Evolutionary conservation across 2,329 filamentous ascomycete species (phyloP).

Genomic region (Aspergillus calidoustus): DNA sequence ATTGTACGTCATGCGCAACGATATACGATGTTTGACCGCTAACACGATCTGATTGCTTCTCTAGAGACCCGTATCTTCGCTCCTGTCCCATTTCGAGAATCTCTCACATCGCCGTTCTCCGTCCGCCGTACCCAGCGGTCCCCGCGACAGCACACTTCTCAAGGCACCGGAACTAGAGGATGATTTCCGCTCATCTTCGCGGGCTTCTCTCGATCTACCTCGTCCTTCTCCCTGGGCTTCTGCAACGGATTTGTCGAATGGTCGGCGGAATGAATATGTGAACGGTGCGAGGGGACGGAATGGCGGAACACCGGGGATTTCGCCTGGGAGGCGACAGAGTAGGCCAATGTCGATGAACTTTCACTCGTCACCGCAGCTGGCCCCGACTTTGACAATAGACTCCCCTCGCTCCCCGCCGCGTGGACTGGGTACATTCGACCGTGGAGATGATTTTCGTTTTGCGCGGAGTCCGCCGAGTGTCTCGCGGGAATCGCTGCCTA

Average conservation of each 20-base stretch:
- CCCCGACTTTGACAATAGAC: slow-evolving; percentile 49
- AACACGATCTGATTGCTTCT: slow-evolving; percentile 14
- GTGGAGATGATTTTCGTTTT: slow-evolving; percentile 68
- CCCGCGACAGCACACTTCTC: slow-evolving; percentile 37
- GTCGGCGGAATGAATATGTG: slow-evolving; percentile 24
- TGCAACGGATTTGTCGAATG: slow-evolving; percentile 27
- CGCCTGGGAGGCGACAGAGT: slow-evolving; percentile 64
- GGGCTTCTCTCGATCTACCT: slow-evolving; percentile 50
- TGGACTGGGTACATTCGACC: slow-evolving; percentile 44
- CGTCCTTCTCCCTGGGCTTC: slow-evolving; percentile 47
- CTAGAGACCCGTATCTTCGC: slow-evolving; percentile 54
- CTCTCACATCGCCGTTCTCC: slow-evolving; percentile 44
- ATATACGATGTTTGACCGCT: background rate
- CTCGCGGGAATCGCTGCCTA: slow-evolving; percentile 32
- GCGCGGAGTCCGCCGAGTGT: slow-evolving; percentile 32
- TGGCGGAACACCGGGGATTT: slow-evolving; percentile 56
- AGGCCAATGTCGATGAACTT: slow-evolving; percentile 52
- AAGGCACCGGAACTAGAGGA: slow-evolving; percentile 39
- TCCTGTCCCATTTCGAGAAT: slow-evolving; percentile 55
- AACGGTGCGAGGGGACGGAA: slow-evolving; percentile 34
- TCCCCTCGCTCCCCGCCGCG: slow-evolving; percentile 50
- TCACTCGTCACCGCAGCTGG: slow-evolving; percentile 46
- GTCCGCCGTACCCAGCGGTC: slow-evolving; percentile 31
- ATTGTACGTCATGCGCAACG: slow-evolving; percentile 37
- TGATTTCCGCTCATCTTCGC: slow-evolving; percentile 33